phyloP scores from a whole-genome alignment of 768 basidiomycete genomes.

The Cubamyces sp. region DNA sequence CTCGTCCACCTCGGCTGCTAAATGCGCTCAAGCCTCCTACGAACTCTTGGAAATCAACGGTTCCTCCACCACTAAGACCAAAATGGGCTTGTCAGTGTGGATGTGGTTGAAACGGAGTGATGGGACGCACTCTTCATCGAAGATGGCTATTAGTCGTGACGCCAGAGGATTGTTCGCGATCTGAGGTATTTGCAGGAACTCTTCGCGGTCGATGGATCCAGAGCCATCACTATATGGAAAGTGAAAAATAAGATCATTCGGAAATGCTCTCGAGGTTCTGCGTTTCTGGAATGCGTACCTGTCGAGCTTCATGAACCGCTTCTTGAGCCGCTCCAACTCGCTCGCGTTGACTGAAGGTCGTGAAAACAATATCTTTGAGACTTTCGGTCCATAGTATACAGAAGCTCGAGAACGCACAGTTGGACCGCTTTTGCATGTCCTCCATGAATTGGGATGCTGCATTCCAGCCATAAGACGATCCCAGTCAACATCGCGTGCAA shows the following conservation, averaged over 20 bases:
- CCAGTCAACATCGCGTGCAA: slow-evolving; percentile 13
- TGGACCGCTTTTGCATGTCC: slow-evolving; percentile 96
- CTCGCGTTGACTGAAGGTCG: slow-evolving; percentile 78
- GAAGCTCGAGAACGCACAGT: slow-evolving; percentile 67
- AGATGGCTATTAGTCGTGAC: slow-evolving; percentile 98
- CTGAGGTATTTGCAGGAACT: slow-evolving; percentile 98
- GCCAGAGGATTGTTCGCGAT: slow-evolving; percentile 98
- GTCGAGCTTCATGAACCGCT: slow-evolving; percentile 99
- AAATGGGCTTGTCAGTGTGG: neutral
- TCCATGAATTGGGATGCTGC: slow-evolving; percentile 93
- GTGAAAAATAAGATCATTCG: neutral
- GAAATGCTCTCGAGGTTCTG: neutral
- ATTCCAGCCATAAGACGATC: slow-evolving; percentile 18
- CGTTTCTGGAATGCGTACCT: slow-evolving; percentile 50
- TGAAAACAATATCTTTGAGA: neutral
- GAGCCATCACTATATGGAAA: slow-evolving; percentile 78
- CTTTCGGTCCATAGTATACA: neutral
- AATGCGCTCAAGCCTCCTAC: slow-evolving; percentile 98
- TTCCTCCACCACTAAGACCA: slow-evolving; percentile 85
- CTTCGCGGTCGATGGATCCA: slow-evolving; percentile 97
- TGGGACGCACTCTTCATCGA: slow-evolving; percentile 91
- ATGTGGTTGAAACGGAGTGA: neutral
- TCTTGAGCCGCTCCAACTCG: slow-evolving; percentile 95
- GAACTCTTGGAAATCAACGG: slow-evolving; percentile 99
- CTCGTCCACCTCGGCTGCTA: slow-evolving; percentile 93